These are phyloP conservation scores for Euphorbia pulcherrima DNA, from an alignment of 345 rosid species.

Conservation along the genomic window DNA sequence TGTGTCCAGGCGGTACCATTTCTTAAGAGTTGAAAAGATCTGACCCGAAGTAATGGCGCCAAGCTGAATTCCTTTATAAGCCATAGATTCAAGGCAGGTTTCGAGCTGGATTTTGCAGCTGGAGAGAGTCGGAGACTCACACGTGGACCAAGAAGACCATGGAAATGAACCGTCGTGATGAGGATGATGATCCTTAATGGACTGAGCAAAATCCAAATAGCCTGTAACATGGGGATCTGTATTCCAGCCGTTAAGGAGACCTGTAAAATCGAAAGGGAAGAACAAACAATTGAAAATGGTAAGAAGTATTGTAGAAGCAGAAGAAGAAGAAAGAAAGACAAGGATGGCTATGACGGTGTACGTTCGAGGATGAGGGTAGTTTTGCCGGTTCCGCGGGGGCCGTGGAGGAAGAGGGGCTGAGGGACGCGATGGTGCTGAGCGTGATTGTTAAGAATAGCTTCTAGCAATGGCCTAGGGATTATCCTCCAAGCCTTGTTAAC, in stretches of 20 bases:
- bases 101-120: conserved; percentile 76
- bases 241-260: conserved; percentile 78
- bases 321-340: not conserved
- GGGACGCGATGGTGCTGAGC: conserved; percentile 92
- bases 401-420: conserved; percentile 91
- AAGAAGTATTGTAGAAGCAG: not conserved
- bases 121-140: conserved; percentile 55
- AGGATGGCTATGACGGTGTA: conserved; percentile 14
- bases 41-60: conserved; percentile 76
- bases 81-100: conserved; percentile 83
- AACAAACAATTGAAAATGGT: not conserved
- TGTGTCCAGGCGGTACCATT: conserved; percentile 71
- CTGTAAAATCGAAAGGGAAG: conserved; percentile 31
- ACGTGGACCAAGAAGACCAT: conserved; percentile 83
- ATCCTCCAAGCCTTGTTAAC: conserved; percentile 82
- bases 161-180: conserved; percentile 59
- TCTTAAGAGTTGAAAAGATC: conserved; percentile 67
- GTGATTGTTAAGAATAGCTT: conserved; percentile 82
- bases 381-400: conserved; percentile 98
- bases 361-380: conserved; percentile 89
- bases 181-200: conserved; percentile 74
- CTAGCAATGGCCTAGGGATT: conserved; percentile 75
- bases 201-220: conserved; percentile 82
- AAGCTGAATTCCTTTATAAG: conserved; percentile 54
- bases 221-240: conserved; percentile 82